Evolutionary conservation across 495 filamentous ascomycete genomes (phyloP), one percentile per base, ranked within the genome.

Genomic region (Chaetomium fimeti): DNA sequence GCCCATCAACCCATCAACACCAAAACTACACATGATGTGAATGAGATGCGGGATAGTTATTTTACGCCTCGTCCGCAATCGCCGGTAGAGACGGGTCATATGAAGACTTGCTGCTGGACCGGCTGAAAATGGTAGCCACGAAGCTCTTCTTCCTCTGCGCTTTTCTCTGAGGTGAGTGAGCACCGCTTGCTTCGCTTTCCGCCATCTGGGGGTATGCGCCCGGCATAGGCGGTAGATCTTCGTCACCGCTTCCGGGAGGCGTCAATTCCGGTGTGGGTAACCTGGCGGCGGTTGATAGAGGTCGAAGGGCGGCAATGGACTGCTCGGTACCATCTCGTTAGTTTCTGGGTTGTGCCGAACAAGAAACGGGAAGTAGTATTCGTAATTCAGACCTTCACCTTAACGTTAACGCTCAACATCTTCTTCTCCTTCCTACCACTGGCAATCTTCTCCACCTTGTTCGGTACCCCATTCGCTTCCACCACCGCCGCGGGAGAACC

Each of bases 71-170:
- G 40, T 57, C 55, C 11, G 29, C 47, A 61, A 66, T 67, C n/a
- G 64, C 38, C 24, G 67, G 60, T 36, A 70, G 25, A 3, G 69
- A 51, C 13, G 66, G 38, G 5, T 57, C 43, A 25, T 66, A 57
- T 13, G 68, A 61, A 4, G 49, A 42, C 59, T 69, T 71, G 47
- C 42, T 43, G 18, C 51, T 52, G 40, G 74, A 75, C 58, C 76
- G 72, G 18, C 75, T 74, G 68, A 85, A 84, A 18, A 79, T 69
- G 15, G 76, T 73, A 12, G 77, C 72, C 40, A 85, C 75, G 62
- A 85, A 83, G 62, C 84, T 86, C 74, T 76, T 83, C 69, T 80
- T 72, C 68, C 76, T 76, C 61, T 71, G 79, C 48, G 78, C 70
- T 24, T 67, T 78, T 80, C 45, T 73, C 71, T 16, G 48, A 36